Evolutionary conservation across 75 land plant species (phyloP), one percentile per base, ranked within the genome.

Genomic region (Adiantum capillusveneris): DNA sequence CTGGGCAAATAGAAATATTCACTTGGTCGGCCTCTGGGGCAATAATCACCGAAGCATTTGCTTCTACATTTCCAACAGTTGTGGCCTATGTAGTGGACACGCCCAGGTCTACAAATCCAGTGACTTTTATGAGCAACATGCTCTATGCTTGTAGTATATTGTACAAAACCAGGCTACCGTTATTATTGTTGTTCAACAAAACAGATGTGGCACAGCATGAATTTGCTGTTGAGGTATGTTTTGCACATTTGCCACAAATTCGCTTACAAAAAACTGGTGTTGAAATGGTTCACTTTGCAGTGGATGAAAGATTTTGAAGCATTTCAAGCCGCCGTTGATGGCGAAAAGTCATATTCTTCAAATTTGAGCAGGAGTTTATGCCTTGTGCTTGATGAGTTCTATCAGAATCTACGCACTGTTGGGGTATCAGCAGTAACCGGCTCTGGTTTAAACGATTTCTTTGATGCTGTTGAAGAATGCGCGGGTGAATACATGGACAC

Each of bases 1-100:
- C 99, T 39, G 99, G 99, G 29, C 99, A 95, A 57, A 95, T 95
- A 62, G 99, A 95, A 63, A 95, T 95, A 58, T 95, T 95, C 71
- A 95, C 99, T 30, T 95, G 99, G 99, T 95, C 99, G 41, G 99
- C 99, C 20, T 95, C 99, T 26, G 99, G 99, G 41, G 82, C 97
- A 2, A 95, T 95, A 20, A 86, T 95, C 19, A 91, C 97, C 21
- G 99, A 95, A 70, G 91, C 96, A 45, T 95, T 95, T 79, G 99
- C 99, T 37, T 95, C 97, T 0, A 86, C 92, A 0, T 95, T 95
- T 64, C 99, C 99, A 5, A 95, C 99, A 11, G 81, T 86, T 9
- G 65, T 95, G 42, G 65, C 86, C 7, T 95, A 90, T 70, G 93
- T 95, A 0, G 82, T 95, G 54, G 99, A 95, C 65, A 95, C 99